Conservation (phyloP, 148 eudicot genomes). For the Selenicereus undatus region DNA sequence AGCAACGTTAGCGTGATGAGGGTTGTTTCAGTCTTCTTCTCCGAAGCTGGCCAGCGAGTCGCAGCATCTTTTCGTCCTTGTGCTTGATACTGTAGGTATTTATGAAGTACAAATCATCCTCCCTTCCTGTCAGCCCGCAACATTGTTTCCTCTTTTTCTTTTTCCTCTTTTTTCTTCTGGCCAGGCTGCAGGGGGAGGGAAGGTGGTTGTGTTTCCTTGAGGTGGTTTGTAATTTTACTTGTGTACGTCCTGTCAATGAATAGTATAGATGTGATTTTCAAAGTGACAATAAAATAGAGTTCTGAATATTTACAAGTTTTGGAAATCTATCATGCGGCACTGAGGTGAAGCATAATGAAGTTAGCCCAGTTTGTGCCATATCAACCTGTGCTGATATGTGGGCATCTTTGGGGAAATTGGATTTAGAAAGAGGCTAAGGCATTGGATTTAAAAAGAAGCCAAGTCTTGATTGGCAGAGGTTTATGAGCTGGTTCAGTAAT, state of each 20-base stretch:
- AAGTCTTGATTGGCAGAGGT: too few relatives aligned
- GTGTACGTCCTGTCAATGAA: not conserved
- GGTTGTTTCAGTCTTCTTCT: not conserved
- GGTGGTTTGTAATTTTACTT: not conserved
- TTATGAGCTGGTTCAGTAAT: too few relatives aligned
- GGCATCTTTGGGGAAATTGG: too few relatives aligned
- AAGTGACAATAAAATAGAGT: not conserved
- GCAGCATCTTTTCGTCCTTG: not conserved
- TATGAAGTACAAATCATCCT: not conserved
- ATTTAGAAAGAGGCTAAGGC: too few relatives aligned
- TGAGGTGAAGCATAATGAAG: too few relatives aligned
- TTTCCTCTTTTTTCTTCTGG: too few relatives aligned
- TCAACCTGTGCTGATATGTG: too few relatives aligned
- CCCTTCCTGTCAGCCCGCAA: not conserved
- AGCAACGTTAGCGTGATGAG: conserved; percentile 66
- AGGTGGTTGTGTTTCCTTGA: not conserved
- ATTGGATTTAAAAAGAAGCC: too few relatives aligned
- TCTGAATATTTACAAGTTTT: not conserved
- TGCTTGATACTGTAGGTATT: not conserved
- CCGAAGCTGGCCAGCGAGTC: not conserved
- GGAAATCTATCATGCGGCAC: too few relatives aligned
- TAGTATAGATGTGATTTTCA: not conserved
- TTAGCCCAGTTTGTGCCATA: too few relatives aligned
- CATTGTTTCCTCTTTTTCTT: not conserved
- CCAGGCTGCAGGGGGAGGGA: too few relatives aligned